Base-by-base conservation (phyloP, 2,329 filamentous ascomycete species). In the Colletotrichum limetticola region DNA sequence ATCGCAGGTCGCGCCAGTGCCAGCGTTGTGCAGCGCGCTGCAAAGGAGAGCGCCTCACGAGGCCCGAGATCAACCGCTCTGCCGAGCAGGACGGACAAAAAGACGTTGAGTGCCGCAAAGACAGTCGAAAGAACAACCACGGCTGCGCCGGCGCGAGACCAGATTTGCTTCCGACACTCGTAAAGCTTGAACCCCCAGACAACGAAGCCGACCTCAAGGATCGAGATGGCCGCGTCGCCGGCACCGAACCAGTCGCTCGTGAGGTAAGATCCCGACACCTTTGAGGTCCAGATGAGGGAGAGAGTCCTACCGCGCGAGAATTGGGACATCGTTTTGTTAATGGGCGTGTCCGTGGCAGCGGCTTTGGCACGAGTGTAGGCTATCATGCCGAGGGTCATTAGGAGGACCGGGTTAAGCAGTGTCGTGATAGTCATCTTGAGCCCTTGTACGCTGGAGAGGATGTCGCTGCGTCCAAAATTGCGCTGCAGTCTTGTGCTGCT, bases 151-250 rank as follows among this genome's bases (percentile, higher is more conserved):
- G 82, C 82, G 1, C 80, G 75, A 26, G 85, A 87, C 58, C 86
- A 81, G 1, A 89, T 80, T 62, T 86, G 85, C 2, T 75, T 74
- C 4, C 86, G 85, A 77, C 85, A 87, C 74, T 88, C 86, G 75
- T 85, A 87, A 4, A 89, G 80, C 78, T 89, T 89, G 74, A 89
- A 84, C 0, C 87, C 87, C 87, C 87, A 89, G 4, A 84, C 81
- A 3, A 88, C 81, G 28, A 89, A 87, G 12, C 87, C 87, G 4
- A 85, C 83, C 76, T 88, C 85, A 3, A 89, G 85, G 3, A 89
- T 77, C 0, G 86, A 85, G 1, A 85, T 80, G 0, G 87, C 87
- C 4, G 84, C 77, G 72, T 89, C 87, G 9, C 87, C 87, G 0
- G 87, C 86, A 2, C 86, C 86, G 64, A 85, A 67, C 79, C 81